Evolutionary conservation across 441 rosid species (phyloP).

Genomic region (Breynia disticha): DNA sequence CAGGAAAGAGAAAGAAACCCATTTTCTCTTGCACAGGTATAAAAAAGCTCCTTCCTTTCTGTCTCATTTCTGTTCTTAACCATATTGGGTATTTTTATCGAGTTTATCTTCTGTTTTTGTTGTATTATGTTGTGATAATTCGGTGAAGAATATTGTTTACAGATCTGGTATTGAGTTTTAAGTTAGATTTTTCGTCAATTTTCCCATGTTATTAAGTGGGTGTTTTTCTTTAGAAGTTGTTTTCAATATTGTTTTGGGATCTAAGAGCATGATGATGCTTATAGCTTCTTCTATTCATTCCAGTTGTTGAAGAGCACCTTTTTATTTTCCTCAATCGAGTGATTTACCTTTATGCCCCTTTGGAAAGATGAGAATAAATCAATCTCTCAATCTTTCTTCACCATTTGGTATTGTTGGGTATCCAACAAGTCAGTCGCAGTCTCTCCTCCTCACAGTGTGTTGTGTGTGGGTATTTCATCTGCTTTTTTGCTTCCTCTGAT

Average conservation of each 20-base stretch:
- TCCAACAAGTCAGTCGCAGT: constrained; percentile 9
- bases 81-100: no score
- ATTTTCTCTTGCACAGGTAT: constrained; percentile 15
- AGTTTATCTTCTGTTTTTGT: neutral
- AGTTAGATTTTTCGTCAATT: neutral
- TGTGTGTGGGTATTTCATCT: no score
- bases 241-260: constrained; percentile 2
- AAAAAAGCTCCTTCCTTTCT: neutral
- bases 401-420: neutral
- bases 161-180: neutral
- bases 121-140: neutral
- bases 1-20: constrained; percentile 10
- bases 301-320: constrained; percentile 8
- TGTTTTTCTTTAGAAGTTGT: no score
- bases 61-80: neutral
- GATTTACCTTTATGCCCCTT: constrained; percentile 25
- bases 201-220: neutral
- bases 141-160: neutral
- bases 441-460: neutral
- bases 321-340: neutral
- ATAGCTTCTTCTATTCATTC: neutral
- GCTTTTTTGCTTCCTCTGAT: neutral
- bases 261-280: constrained; percentile 5
- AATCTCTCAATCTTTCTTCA: constrained; percentile 4
- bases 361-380: constrained; percentile 4